A percentile compares a stretch with the other conserved stretches of the same genome.
Conservation (phyloP, 495 filamentous ascomycete species). For the Cladorrhinum samala region DNA sequence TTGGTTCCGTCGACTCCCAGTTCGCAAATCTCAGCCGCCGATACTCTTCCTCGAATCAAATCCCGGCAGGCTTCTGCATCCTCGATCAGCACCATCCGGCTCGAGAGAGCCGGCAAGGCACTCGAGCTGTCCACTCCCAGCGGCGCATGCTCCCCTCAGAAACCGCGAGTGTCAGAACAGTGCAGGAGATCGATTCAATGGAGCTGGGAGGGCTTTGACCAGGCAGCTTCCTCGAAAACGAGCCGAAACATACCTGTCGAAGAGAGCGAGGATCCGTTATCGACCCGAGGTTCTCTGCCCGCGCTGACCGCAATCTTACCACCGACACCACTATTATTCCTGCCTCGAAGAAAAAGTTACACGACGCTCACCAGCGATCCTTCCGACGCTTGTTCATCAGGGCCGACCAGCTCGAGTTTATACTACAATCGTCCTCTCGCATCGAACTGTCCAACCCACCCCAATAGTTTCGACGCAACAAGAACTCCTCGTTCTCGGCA, state of each 20-base stretch:
- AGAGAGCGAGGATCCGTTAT: constrained; percentile 11
- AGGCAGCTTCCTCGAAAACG: constrained; percentile 9
- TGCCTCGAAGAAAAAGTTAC: neutral
- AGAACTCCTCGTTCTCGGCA: neutral
- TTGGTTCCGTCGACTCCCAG: constrained; percentile 31
- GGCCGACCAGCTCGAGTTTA: too few relatives aligned
- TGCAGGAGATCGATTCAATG: constrained; percentile 23
- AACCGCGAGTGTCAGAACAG: neutral
- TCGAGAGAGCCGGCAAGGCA: constrained; percentile 3
- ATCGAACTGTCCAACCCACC: constrained; percentile 2
- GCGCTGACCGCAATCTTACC: neutral
- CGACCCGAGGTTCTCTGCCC: neutral
- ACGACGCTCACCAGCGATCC: neutral
- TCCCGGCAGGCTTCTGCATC: constrained; percentile 27
- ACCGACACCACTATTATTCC: neutral
- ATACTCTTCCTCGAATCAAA: constrained; percentile 19
- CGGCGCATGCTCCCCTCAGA: neutral
- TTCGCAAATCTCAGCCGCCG: constrained; percentile 21
- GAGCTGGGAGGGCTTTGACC: constrained; percentile 31
- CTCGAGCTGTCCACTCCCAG: neutral
- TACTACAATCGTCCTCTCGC: neutral
- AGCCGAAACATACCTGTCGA: constrained; percentile 8
- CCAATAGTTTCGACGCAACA: neutral
- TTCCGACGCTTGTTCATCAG: neutral
- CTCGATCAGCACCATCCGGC: constrained; percentile 21